Evolutionary conservation across 2,329 filamentous ascomycete species (phyloP).

Genomic region (Aspergillus spinulosporus): DNA sequence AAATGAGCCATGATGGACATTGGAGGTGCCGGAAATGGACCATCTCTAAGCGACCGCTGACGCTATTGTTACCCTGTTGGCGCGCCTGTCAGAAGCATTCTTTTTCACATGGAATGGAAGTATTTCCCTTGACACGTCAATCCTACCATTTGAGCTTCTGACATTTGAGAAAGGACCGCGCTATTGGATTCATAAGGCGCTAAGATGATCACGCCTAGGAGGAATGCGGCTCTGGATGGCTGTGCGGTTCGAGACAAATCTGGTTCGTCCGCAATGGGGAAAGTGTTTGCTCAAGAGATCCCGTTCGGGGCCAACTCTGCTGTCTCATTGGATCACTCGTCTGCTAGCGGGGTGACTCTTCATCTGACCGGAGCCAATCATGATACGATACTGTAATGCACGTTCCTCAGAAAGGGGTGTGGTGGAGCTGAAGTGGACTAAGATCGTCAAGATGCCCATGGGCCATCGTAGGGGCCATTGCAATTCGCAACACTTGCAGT

Average conservation of each 20-base stretch:
- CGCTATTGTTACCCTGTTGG: neutral
- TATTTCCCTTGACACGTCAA: conserved; percentile 9
- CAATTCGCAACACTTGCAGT: conserved; percentile 2
- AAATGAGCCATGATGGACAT: neutral
- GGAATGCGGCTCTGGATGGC: conserved; percentile 24
- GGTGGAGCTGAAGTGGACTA: conserved; percentile 20
- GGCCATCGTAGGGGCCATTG: neutral
- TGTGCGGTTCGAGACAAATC: conserved; percentile 12
- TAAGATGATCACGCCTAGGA: conserved; percentile 7
- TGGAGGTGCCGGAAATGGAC: neutral
- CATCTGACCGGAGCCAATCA: conserved; percentile 26
- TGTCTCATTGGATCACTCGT: conserved; percentile 22
- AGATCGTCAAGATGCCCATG: conserved; percentile 23
- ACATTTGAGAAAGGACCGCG: conserved; percentile 6
- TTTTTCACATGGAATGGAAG: conserved; percentile 11
- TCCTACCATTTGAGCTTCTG: neutral
- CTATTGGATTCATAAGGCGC: conserved; percentile 9
- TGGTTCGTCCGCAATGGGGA: conserved; percentile 20
- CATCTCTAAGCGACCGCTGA: neutral
- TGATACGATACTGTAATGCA: conserved; percentile 16
- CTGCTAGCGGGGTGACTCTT: conserved; percentile 20
- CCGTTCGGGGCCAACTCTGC: conserved; percentile 18
- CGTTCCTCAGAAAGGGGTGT: conserved; percentile 21
- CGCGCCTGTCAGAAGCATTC: neutral
- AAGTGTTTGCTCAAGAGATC: conserved; percentile 20